Base-by-base conservation (phyloP, 805 yeast species). In the Kodamaea laetipori region DNA sequence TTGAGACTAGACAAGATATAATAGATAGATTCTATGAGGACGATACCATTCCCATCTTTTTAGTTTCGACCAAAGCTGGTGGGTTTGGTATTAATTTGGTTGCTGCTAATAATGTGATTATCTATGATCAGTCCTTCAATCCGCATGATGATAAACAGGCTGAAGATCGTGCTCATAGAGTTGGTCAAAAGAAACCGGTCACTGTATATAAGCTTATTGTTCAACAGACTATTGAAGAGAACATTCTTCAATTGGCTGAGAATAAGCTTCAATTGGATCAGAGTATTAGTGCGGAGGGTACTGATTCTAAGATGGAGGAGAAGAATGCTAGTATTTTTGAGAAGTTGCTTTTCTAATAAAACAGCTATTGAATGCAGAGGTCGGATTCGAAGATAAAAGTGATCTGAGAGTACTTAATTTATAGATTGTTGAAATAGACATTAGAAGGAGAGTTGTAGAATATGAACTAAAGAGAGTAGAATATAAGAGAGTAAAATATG, bases 81-180 rank as follows among this genome's bases (percentile, higher is more conserved):
- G 99, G 99, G 1, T 94, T 94, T 66, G 99, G 99, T 45, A 94
- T 94, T 66, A 94, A 94, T 58, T 75, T 94, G 55, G 94, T 95
- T 1, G 94, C 96, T 58, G 98, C 99, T 6, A 92, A 89, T 60
- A 81, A 84, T 48, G 99, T 94, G 2, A 75, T 94, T 41, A 86
- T 94, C 24, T 90, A 83, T 59, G 99, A 94, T 61, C 92, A 90
- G 61, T 84, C 95, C 39, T 94, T 94, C 70, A 94, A 94, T 59
- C 99, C 99, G 0, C 99, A 94, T 63, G 99, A 94, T 62, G 99
- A 94, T 60, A 86, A 86, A 59, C 99, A 94, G 68, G 99, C 99
- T 1, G 98, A 95, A 61, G 99, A 94, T 64, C 80, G 99, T 60
- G 96, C 98, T 0, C 99, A 94, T 63, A 78, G 99, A 64, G 97